A percentile compares a stretch with the other conserved stretches of the same genome.
Evolutionary conservation across 139 green algal species (phyloP).

Genomic region (Micractinium conductrix): DNA sequence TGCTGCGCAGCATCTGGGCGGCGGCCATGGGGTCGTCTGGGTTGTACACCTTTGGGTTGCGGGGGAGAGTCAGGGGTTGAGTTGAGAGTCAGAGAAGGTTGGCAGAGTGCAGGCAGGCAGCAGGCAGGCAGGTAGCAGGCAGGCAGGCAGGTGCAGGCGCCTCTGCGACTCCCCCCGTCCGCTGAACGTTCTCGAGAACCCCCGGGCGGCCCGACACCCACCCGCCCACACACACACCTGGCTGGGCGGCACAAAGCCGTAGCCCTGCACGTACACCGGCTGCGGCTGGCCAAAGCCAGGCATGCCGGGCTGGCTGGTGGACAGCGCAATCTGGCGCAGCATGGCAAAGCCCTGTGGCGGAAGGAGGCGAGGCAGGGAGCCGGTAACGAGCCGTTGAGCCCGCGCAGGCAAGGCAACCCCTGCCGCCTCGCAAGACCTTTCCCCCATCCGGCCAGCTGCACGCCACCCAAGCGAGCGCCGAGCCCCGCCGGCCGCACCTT

Average conservation of each 20-base stretch:
- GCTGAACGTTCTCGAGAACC: no score
- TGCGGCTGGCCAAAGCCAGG: conserved; percentile 32
- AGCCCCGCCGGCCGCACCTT: no score
- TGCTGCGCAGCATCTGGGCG: conserved; percentile 32
- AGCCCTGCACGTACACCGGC: conserved; percentile 59
- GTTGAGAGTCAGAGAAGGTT: not conserved
- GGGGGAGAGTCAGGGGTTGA: not conserved
- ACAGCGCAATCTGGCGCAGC: conserved; percentile 58
- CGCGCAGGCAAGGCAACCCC: no score
- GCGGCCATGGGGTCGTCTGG: conserved; percentile 30
- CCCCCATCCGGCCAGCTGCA: no score
- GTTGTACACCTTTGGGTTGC: conserved; percentile 36
- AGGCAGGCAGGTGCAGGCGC: not conserved
- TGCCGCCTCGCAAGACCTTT: no score
- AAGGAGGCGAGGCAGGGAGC: no score
- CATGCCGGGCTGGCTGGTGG: conserved; percentile 9
- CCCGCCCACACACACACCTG: conserved; percentile 35
- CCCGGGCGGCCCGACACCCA: not conserved
- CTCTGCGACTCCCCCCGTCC: no score
- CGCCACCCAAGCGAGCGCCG: no score
- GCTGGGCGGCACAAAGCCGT: conserved; percentile 65
- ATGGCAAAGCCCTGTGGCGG: conserved; percentile 76
- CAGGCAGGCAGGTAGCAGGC: not conserved
- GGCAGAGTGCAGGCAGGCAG: not conserved
- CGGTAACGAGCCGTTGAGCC: no score